Conservation (phyloP, 169 alveolate species). For the Ichthyophthirius multifiliis region DNA sequence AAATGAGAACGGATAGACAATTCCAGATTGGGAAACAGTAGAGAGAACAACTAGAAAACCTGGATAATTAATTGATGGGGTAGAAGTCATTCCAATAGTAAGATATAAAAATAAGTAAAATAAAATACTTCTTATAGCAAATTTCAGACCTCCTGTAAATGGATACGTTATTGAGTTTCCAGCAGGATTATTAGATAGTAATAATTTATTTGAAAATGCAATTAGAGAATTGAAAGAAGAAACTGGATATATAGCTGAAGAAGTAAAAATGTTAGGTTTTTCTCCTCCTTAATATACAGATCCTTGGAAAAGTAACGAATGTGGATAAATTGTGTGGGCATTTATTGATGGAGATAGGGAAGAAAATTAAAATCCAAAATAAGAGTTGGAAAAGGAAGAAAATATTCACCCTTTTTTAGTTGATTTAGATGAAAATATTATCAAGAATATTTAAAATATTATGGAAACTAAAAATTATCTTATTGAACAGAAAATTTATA, state of each 20-base stretch:
- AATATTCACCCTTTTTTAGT: not conserved
- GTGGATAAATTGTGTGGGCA: conserved; percentile 23
- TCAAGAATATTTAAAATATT: not conserved
- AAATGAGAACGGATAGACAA: not conserved
- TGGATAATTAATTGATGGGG: conserved; percentile 21
- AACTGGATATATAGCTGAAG: conserved; percentile 56
- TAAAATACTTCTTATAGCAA: conserved; percentile 7
- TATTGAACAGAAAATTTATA: not conserved
- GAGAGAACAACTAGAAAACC: conserved; percentile 34
- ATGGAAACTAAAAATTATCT: not conserved
- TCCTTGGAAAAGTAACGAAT: conserved; percentile 55
- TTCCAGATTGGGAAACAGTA: conserved; percentile 18
- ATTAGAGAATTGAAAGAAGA: conserved; percentile 45
- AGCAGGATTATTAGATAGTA: conserved; percentile 40
- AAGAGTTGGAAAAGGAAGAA: conserved; percentile 21
- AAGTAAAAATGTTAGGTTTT: no score
- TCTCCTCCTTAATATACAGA: conserved; percentile 36
- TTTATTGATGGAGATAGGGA: conserved; percentile 42
- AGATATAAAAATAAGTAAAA: conserved; percentile 18
- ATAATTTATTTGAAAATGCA: conserved; percentile 6
- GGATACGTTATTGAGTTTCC: conserved; percentile 42
- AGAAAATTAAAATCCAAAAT: not conserved
- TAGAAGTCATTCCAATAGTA: conserved; percentile 44
- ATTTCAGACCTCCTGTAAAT: conserved; percentile 33
- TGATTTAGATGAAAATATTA: not conserved